phyloP scores from a whole-genome alignment of 345 rosid genomes.

The Ricinus communis region DNA sequence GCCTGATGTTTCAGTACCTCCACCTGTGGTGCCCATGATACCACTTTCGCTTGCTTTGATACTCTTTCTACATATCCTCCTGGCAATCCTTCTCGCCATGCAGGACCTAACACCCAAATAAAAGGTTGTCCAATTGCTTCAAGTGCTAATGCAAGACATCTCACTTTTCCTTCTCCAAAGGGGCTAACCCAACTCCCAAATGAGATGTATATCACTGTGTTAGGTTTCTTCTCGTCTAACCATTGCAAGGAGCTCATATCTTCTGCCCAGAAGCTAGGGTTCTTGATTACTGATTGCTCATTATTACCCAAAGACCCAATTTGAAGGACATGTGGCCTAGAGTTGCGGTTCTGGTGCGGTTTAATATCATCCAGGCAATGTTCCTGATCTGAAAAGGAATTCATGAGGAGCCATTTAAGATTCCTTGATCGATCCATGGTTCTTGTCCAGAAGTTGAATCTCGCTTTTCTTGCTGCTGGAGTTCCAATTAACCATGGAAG shows the following conservation, averaged over 20 bases:
- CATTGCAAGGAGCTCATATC: slow-evolving; percentile 63
- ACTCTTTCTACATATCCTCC: slow-evolving; percentile 43
- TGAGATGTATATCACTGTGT: slow-evolving; percentile 62
- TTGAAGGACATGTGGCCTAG: slow-evolving; percentile 34
- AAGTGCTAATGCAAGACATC: slow-evolving; percentile 48
- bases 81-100: slow-evolving; percentile 66
- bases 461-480: slow-evolving; percentile 43
- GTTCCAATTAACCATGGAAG: slow-evolving; percentile 85
- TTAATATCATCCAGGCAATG: neutral
- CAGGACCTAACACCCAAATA: slow-evolving; percentile 54
- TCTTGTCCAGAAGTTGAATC: slow-evolving; percentile 77
- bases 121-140: slow-evolving; percentile 51
- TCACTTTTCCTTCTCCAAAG: slow-evolving; percentile 55
- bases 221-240: slow-evolving; percentile 49
- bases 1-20: slow-evolving; percentile 49
- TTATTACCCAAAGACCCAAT: slow-evolving; percentile 44
- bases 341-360: slow-evolving; percentile 25
- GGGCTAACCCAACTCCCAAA: slow-evolving; percentile 91
- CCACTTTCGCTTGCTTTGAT: slow-evolving; percentile 46
- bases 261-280: slow-evolving; percentile 64
- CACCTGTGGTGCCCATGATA: slow-evolving; percentile 73
- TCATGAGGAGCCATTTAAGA: slow-evolving; percentile 60
- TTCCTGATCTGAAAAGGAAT: slow-evolving; percentile 56
- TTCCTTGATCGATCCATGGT: slow-evolving; percentile 46
- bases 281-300: slow-evolving; percentile 27